Base-by-base conservation (phyloP, 2,329 filamentous ascomycete genomes). In the Ophiocordyceps polyrhachis-furcata region DNA sequence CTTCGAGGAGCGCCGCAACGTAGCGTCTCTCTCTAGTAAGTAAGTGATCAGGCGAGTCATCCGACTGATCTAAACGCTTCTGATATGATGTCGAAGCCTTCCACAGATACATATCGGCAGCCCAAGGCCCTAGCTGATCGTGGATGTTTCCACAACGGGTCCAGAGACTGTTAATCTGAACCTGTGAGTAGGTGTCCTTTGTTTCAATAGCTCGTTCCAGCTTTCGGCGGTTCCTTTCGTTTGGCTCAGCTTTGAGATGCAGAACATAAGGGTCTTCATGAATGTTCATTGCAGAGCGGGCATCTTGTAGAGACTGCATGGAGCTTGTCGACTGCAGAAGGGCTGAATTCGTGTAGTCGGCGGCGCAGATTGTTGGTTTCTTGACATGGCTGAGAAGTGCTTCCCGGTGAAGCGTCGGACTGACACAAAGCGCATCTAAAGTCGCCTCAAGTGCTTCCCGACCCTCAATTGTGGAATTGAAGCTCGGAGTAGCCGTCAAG, bases 401-500 rank as follows among this genome's bases (percentile, higher is more conserved):
- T 13, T 74, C 70, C 2, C 81, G 71, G 54, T 88, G 74, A 2
- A 71, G 53, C 3, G 73, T 79, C 0, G 87, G 87, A 1, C 79
- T 80, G 48, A 70, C 73, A 50, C 80, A 83, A 29, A 74, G 65
- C 1, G 84, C 74, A 56, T 87, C 71, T 40, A 94, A 63, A 38
- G 81, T 83, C 3, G 57, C 50, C 56, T 93, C 86, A 7, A 93
- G 70, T 5, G 59, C 56, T 58, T 72, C 62, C 14, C 89, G 65
- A 32, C 70, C 70, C 1, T 64, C 60, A 1, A 69, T 57, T 15
- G 70, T 70, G 1, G 71, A 74, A 45, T 68, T 74, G 50, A 81
- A 76, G 4, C 84, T 71, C 0, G 86, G 86, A 49, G 83, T 93
- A 1, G 87, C 87, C 7, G 81, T 88, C 21, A 94, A 66, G 0